Evolutionary conservation across 2,329 filamentous ascomycete species (phyloP), one percentile per base, ranked within the genome.

Genomic region (Aspergillus clavatus): DNA sequence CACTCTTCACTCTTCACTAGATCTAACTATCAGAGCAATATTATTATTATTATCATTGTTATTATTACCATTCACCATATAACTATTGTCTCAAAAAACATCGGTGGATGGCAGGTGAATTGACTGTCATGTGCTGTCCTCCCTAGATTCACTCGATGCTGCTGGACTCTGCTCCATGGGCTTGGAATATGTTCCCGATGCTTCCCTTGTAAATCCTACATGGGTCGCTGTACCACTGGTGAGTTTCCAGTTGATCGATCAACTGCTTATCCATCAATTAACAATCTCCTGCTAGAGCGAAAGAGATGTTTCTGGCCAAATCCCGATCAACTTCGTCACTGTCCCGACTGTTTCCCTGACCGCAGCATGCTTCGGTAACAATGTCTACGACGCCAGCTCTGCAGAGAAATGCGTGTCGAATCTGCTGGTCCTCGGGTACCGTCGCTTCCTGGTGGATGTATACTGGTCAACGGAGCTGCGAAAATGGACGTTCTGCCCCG

Each of bases 271-370:
- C 28, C 24, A 22, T 8, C 28, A 46, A 45, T 55, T 55, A 42
- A 56, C 38, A 27, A 12, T 40, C 33, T 38, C 16, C 29, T 8
- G 7, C 27, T 54, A 82, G 81, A 79, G 80, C 36, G 78, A 83
- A 61, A 70, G 82, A 62, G 82, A 86, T 69, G 68, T 83, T 31
- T 73, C 75, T 18, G 65, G 78, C 8, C 70, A 73, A 44, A 70
- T 84, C 5, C 82, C 82, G 2, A 75, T 86, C 55, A 83, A 85
- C 56, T 83, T 73, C 59, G 74, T 82, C 29, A 80, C 78, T 3
- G 64, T 69, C 12, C 77, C 81, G 7, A 78, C 75, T 1, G 72
- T 83, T 2, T 77, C 76, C 7, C 56, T 85, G 28, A 73, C 70
- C 2, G 71, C 76, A 22, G 81, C 79, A 7, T 86, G 82, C 59